A percentile compares a stretch with the other conserved stretches of the same genome.
Evolutionary conservation across 352 stramenopile species (phyloP).

Genomic region (Stephanocyclus meneghinianus): DNA sequence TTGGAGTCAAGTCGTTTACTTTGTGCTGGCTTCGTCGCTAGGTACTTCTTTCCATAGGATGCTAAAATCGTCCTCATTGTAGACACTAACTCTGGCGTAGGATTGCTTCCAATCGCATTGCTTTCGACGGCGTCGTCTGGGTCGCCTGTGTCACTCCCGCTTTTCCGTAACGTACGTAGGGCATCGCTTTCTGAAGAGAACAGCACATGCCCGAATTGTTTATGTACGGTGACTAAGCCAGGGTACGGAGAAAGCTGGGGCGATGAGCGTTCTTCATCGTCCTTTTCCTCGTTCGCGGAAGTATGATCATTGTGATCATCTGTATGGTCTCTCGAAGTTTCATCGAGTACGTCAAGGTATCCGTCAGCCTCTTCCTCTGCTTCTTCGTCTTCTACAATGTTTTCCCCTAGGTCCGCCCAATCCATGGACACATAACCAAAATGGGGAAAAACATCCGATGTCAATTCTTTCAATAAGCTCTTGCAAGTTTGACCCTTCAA

Average conservation of each 20-base stretch:
- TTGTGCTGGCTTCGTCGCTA: background rate
- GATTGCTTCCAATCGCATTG: background rate
- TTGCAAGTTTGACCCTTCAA: constrained; percentile 9
- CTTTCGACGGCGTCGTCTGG: too few species aligned
- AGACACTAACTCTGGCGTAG: background rate
- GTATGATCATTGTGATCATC: background rate
- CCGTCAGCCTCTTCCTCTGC: background rate
- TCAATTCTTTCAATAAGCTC: constrained; percentile 5
- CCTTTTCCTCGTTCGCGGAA: constrained; percentile 48
- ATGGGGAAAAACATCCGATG: constrained; percentile 9
- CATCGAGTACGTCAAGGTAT: background rate
- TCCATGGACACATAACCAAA: constrained; percentile 17
- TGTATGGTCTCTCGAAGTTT: background rate
- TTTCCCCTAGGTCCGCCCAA: background rate
- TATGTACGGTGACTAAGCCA: constrained; percentile 4
- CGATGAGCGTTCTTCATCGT: constrained; percentile 33
- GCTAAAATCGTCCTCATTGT: background rate
- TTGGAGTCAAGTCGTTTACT: background rate
- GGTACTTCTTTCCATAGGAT: constrained; percentile 1
- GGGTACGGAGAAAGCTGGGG: background rate
- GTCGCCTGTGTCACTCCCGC: background rate
- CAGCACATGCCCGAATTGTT: constrained; percentile 23
- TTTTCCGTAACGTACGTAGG: background rate
- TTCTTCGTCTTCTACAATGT: constrained; percentile 3
- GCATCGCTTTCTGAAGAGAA: constrained; percentile 30